Conservation (phyloP, 2,329 filamentous ascomycete genomes). For the Colletotrichum tofieldiae region DNA sequence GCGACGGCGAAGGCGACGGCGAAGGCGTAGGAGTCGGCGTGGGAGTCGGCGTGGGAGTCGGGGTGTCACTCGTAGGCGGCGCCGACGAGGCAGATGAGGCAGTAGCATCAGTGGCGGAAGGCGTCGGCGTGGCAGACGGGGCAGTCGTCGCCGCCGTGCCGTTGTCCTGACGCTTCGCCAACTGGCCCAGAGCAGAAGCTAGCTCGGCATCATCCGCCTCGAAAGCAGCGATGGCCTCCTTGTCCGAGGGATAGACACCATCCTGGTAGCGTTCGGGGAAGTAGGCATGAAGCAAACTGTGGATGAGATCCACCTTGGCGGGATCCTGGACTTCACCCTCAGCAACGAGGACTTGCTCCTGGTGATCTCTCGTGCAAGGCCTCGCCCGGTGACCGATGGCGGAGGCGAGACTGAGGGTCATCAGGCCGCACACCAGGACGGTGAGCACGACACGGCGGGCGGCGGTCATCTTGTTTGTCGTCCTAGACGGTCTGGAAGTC, state of each 20-base stretch:
- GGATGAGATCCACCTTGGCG: conserved; percentile 73
- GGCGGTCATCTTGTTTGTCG: conserved; percentile 43
- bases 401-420: conserved; percentile 46
- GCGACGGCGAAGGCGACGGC: conserved; percentile 35
- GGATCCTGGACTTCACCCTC: conserved; percentile 25
- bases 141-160: conserved; percentile 49
- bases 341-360: conserved; percentile 19
- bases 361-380: conserved; percentile 37
- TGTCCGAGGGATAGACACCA: conserved; percentile 78
- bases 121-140: conserved; percentile 24
- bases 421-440: conserved; percentile 45
- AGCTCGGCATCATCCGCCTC: conserved; percentile 73
- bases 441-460: conserved; percentile 44
- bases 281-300: conserved; percentile 76
- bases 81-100: conserved; percentile 30
- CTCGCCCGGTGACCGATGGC: conserved; percentile 32
- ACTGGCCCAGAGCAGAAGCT: conserved; percentile 73
- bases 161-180: conserved; percentile 73
- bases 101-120: conserved; percentile 41
- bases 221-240: conserved; percentile 74
- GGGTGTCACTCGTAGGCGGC: conserved; percentile 34
- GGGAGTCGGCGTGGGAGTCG: conserved; percentile 42
- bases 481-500: conserved; percentile 24
- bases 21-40: conserved; percentile 47
- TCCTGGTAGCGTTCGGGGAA: conserved; percentile 76